These are phyloP conservation scores for Yarrowia sp. DNA, from an alignment of 805 yeast species.

Conservation along the genomic window DNA sequence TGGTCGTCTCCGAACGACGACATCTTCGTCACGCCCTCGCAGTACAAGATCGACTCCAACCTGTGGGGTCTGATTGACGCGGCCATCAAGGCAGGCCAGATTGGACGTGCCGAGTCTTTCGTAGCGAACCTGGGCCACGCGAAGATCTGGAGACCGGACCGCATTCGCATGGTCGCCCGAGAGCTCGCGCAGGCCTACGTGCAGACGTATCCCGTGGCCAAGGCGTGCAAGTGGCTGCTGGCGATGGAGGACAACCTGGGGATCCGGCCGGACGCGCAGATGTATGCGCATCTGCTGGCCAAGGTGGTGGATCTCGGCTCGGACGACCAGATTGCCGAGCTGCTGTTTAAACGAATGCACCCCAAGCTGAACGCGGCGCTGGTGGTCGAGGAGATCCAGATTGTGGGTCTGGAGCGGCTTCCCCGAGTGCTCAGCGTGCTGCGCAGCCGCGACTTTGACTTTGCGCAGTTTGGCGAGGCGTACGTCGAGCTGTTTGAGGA, in stretches of 20 bases:
- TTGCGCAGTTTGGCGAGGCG: conserved; percentile 9
- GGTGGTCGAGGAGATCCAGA: conserved; percentile 24
- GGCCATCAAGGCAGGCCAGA: conserved; percentile 8
- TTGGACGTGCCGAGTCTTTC: conserved; percentile 5
- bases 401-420: conserved; percentile 7
- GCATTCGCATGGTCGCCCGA: background rate
- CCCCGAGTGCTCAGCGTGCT: background rate
- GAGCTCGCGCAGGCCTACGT: too few species aligned
- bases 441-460: background rate
- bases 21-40: background rate
- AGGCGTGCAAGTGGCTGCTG: background rate
- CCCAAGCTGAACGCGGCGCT: background rate
- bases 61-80: conserved; percentile 26
- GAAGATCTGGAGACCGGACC: background rate
- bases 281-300: conserved; percentile 3
- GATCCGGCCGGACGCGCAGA: background rate
- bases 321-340: background rate
- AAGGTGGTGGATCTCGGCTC: background rate
- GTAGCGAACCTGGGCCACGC: conserved; percentile 14
- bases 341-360: background rate
- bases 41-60: conserved; percentile 2
- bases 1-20: conserved; percentile 17
- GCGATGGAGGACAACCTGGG: background rate
- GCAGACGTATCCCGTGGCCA: too few species aligned
- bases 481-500: conserved; percentile 21